Evolutionary conservation across 129 eudicot species (phyloP).

Genomic region (Ambrosia trifida): DNA sequence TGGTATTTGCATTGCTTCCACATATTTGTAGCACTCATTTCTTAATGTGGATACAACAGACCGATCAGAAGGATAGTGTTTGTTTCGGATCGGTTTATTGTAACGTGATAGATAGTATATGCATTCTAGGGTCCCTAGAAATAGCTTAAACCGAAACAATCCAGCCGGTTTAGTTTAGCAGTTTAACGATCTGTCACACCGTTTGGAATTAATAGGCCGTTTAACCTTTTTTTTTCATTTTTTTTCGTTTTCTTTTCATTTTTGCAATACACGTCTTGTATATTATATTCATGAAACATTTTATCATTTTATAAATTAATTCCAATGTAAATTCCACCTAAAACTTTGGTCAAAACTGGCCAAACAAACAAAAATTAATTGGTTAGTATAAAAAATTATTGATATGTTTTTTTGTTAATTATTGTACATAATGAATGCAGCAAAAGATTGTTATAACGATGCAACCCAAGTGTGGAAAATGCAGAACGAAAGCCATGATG

Average conservation of each 20-base stretch:
- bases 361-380: too few species aligned
- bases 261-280: too few species aligned
- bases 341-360: neutral
- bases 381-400: neutral
- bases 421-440: constrained; percentile 18
- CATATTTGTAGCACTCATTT: neutral
- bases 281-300: neutral
- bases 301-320: neutral
- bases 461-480: constrained; percentile 33
- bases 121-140: neutral
- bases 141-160: neutral
- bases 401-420: neutral
- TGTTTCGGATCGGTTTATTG: neutral
- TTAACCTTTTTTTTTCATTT: neutral
- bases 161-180: neutral
- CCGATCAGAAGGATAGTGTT: neutral
- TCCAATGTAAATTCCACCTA: neutral
- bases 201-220: neutral
- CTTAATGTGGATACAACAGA: neutral
- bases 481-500: constrained; percentile 36
- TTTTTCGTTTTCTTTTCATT: too few species aligned
- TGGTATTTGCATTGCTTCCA: constrained; percentile 14
- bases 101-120: neutral
- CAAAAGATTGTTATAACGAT: constrained; percentile 36
- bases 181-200: neutral